Evolutionary conservation across 2,329 filamentous ascomycete genomes (phyloP).

Genomic region (Cladosporium sp.): DNA sequence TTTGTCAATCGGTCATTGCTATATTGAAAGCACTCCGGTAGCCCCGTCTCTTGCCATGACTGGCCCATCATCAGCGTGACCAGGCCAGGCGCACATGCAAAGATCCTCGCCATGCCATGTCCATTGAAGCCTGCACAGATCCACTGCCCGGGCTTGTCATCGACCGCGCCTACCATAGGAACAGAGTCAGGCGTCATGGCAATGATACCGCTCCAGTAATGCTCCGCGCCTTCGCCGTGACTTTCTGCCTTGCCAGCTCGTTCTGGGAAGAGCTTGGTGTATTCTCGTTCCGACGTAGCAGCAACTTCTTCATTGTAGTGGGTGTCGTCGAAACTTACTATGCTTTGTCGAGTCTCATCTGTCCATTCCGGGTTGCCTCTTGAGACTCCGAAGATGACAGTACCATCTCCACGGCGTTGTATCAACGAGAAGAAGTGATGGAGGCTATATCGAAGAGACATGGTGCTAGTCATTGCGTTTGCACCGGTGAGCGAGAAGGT

Average conservation of each 20-base stretch:
- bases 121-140: slow-evolving; percentile 56
- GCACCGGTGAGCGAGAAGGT: slow-evolving; percentile 40
- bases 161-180: slow-evolving; percentile 49
- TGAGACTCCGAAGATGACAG: slow-evolving; percentile 48
- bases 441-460: slow-evolving; percentile 50
- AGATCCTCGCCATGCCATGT: slow-evolving; percentile 53
- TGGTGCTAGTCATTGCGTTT: slow-evolving; percentile 43
- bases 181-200: slow-evolving; percentile 50
- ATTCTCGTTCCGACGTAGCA: slow-evolving; percentile 42
- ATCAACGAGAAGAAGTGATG: slow-evolving; percentile 55
- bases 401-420: slow-evolving; percentile 48
- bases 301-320: slow-evolving; percentile 45
- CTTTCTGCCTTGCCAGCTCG: slow-evolving; percentile 12
- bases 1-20: slow-evolving; percentile 21
- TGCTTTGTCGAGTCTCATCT: slow-evolving; percentile 26
- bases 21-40: slow-evolving; percentile 31
- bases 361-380: slow-evolving; percentile 43
- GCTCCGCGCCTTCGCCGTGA: slow-evolving; percentile 49
- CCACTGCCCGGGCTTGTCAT: slow-evolving; percentile 48
- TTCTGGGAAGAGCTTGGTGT: slow-evolving; percentile 41
- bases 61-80: slow-evolving; percentile 45
- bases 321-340: slow-evolving; percentile 45
- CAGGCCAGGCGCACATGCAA: slow-evolving; percentile 47
- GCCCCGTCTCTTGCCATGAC: slow-evolving; percentile 27
- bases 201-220: slow-evolving; percentile 53